Evolutionary conservation across 768 basidiomycete species (phyloP), one percentile per base, ranked within the genome.

Genomic region (Lactarius sp.): DNA sequence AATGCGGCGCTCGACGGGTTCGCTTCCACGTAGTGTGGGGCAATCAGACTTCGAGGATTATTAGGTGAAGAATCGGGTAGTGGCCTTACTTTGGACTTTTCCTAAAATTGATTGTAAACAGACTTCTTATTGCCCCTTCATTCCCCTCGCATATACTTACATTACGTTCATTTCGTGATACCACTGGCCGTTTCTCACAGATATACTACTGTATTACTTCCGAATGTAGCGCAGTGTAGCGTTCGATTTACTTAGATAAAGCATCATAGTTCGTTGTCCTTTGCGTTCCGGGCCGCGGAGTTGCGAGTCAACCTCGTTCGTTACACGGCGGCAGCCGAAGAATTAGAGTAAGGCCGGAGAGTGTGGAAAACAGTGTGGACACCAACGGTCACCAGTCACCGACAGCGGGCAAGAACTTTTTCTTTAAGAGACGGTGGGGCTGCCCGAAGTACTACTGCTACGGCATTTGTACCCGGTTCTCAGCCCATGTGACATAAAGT

Each of bases 1-100:
- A 27, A 37, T 41, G 4, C 59, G 51, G 37, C 53, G 53, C n/a
- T 64, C 63, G 33, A 60, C 37, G 22, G 27, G 13, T 53, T 64
- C 63, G 10, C 41, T 64, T 44, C 63, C 63, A 36, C 59, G 59
- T 27, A 64, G 63, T 37, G 58, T 56, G 33, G 63, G 47, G 18
- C 41, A 55, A 22, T 65, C 59, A 16, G 64, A 65, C 9, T 51
- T 50, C 60, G 64, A 51, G 12, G 64, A 60, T 12, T 50, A 60
- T 39, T 56, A 42, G 20, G 16, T 39, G 39, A 59, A 39, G 9
- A 39, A 12, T 20, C 39, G 27, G 22, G 44, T n/a, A n/a, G 37
- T 22, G 49, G 42, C 18, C 9, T 16, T 47, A 10, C 44, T 20
- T n/a, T 20, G n/a, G n/a, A 20, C 6, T 46, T 1, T 18, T 37